A percentile compares a stretch with the other conserved stretches of the same genome.
Evolutionary conservation across 2,329 filamentous ascomycete genomes (phyloP).

Genomic region (Immersiporthe knoxdaviesiana): DNA sequence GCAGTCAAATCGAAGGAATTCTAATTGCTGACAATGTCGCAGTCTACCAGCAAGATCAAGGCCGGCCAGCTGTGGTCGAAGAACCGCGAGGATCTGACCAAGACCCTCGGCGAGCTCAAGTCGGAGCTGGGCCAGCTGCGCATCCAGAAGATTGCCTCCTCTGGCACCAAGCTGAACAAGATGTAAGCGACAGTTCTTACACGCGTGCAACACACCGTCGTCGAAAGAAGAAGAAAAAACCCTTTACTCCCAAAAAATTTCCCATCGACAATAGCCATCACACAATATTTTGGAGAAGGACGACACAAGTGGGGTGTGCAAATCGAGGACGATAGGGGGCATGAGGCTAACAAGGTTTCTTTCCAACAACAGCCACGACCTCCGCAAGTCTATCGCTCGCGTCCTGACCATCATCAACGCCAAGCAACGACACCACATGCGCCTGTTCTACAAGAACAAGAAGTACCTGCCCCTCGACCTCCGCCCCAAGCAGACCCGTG

Average conservation of each 20-base stretch:
- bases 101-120: constrained; percentile 95
- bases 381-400: constrained; percentile 99
- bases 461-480: constrained; percentile 99
- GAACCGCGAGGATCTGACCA: constrained; percentile 97
- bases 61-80: constrained; percentile 96
- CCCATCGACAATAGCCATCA: constrained; percentile 23
- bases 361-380: constrained; percentile 74
- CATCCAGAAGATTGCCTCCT: constrained; percentile 97
- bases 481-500: constrained; percentile 96
- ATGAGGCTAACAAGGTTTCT: constrained; percentile 28
- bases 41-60: constrained; percentile 79
- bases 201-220: constrained; percentile 20
- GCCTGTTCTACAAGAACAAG: constrained; percentile 99
- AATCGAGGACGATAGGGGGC: constrained; percentile 12
- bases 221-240: constrained; percentile 11
- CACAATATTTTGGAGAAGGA: constrained; percentile 14
- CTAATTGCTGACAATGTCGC: constrained; percentile 42
- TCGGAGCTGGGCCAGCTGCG: constrained; percentile 93
- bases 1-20: not conserved
- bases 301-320: constrained; percentile 22
- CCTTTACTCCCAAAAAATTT: not conserved
- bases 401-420: constrained; percentile 99
- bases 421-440: constrained; percentile 97
- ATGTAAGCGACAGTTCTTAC: constrained; percentile 67
- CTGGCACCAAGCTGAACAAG: constrained; percentile 93